Percentiles rank a stretch among this genome's conserved stretches.
Evolutionary conservation across 2,329 filamentous ascomycete species (phyloP).

Genomic region (Neoarthrinium moseri): DNA sequence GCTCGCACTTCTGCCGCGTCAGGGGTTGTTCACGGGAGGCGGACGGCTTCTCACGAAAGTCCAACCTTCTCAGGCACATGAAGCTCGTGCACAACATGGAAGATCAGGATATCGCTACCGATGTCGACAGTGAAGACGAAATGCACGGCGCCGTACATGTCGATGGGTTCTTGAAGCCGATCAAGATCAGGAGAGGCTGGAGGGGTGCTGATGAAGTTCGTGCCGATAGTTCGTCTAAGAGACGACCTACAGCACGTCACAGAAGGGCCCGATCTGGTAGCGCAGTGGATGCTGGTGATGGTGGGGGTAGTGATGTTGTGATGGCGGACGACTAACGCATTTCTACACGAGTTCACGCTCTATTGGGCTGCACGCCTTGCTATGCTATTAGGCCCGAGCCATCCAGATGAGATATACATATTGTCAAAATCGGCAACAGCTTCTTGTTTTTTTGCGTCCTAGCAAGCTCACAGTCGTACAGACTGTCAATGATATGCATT

Average conservation of each 20-base stretch:
- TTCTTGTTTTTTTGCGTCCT: too few relatives aligned
- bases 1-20: constrained; percentile 33
- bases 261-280: background rate
- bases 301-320: constrained; percentile 8
- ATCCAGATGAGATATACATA: too few relatives aligned
- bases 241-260: background rate
- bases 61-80: constrained; percentile 42
- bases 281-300: background rate
- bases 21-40: constrained; percentile 32
- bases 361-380: background rate
- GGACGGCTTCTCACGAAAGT: constrained; percentile 34
- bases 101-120: constrained; percentile 25
- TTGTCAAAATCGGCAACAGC: too few relatives aligned
- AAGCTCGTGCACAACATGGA: constrained; percentile 36
- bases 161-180: constrained; percentile 63
- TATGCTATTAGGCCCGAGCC: background rate
- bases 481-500: background rate
- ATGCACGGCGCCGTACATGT: constrained; percentile 63
- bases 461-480: too few relatives aligned
- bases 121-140: constrained; percentile 46
- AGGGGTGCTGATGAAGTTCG: constrained; percentile 31
- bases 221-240: background rate
- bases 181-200: constrained; percentile 50
- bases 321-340: constrained; percentile 6
- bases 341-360: too few relatives aligned